Conservation (phyloP, 169 alveolate species). For the Cryptosporidium parvum region DNA sequence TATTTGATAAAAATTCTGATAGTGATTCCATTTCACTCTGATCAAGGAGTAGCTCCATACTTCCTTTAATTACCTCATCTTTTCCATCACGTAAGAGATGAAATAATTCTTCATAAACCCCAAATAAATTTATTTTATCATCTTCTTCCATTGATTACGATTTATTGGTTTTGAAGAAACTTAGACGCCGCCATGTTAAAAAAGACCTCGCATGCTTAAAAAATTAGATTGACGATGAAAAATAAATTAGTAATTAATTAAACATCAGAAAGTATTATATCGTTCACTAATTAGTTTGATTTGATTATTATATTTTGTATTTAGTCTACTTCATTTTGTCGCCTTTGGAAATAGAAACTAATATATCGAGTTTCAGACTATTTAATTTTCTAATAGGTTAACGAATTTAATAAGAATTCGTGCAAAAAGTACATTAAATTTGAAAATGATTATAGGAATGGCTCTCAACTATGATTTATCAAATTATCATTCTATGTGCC, state of each 20-base stretch:
- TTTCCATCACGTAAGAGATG: background rate
- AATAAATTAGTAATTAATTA: too few species aligned
- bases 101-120: conserved; percentile 44
- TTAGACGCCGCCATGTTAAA: conserved; percentile 22
- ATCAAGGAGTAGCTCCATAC: conserved; percentile 38
- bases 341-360: too few species aligned
- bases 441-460: too few species aligned
- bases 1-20: background rate
- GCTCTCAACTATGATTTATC: background rate
- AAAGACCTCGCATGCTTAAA: background rate
- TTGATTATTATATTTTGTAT: too few species aligned
- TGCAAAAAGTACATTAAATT: too few species aligned
- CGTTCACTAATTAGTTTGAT: background rate
- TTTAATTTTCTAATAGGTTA: too few species aligned
- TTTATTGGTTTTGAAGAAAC: background rate
- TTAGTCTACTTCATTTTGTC: too few species aligned
- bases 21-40: conserved; percentile 54
- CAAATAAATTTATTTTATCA: background rate
- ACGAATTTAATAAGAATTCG: background rate
- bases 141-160: conserved; percentile 17
- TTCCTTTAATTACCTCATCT: conserved; percentile 41
- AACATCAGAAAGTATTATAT: background rate
- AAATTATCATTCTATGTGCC: background rate
- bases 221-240: background rate
- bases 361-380: too few species aligned